phyloP scores from a whole-genome alignment of 106 monocot genomes.

The Dendrobium catenatum region DNA sequence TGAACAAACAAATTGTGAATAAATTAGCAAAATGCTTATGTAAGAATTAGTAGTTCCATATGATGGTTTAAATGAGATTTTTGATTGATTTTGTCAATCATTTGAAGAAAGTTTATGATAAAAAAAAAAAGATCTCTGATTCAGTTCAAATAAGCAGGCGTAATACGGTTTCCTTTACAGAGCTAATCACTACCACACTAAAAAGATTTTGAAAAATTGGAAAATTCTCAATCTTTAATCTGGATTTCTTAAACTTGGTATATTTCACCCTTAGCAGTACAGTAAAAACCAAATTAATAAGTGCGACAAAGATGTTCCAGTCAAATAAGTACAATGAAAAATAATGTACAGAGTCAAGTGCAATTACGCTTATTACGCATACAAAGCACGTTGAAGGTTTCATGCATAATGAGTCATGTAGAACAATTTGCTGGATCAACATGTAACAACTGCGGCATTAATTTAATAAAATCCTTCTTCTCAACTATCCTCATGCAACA shows the following conservation, averaged over 20 bases:
- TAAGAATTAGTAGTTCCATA: background rate
- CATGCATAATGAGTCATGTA: background rate
- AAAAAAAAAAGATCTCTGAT: background rate
- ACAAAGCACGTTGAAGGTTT: background rate
- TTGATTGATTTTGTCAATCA: background rate
- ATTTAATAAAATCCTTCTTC: too few relatives aligned
- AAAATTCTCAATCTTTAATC: background rate
- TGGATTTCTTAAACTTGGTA: conserved; percentile 1
- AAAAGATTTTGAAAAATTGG: background rate
- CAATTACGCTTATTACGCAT: background rate
- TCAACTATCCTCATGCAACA: too few relatives aligned
- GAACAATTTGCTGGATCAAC: background rate
- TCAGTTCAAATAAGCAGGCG: background rate
- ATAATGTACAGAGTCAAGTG: background rate
- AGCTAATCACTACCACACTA: background rate
- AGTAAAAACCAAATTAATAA: background rate
- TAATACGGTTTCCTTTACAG: background rate
- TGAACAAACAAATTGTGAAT: conserved; percentile 19
- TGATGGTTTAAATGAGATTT: background rate
- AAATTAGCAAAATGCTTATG: background rate
- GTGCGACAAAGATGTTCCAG: background rate
- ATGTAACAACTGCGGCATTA: background rate
- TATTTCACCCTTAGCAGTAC: background rate
- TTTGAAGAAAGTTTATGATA: background rate
- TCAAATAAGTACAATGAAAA: background rate